phyloP scores from a whole-genome alignment of 2,329 filamentous ascomycete species.

The Aspergillus quadrilineatus region DNA sequence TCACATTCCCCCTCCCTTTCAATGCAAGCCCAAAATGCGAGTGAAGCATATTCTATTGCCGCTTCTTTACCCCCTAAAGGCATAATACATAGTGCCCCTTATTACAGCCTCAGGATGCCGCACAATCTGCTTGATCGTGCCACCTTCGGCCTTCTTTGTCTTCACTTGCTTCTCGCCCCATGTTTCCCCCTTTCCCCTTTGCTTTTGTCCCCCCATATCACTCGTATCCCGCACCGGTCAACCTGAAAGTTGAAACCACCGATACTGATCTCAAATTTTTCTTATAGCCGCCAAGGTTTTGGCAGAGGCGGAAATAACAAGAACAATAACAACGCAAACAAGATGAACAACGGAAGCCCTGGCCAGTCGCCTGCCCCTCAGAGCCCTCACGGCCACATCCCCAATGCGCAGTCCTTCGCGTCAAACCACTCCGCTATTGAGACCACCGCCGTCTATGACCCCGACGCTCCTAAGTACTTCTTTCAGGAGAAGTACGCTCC shows the following conservation, averaged over 20 bases:
- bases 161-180: neutral
- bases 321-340: constrained; percentile 39
- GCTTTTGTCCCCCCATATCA: neutral
- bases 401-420: constrained; percentile 42
- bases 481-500: constrained; percentile 61
- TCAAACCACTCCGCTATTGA: constrained; percentile 37
- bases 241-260: constrained; percentile 16
- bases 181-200: constrained; percentile 10
- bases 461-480: constrained; percentile 50
- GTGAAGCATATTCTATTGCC: constrained; percentile 11
- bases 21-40: constrained; percentile 12
- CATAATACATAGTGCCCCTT: constrained; percentile 10
- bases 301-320: constrained; percentile 42
- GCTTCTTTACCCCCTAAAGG: constrained; percentile 7
- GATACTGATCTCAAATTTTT: constrained; percentile 24
- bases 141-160: neutral
- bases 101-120: constrained; percentile 1
- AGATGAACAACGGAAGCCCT: constrained; percentile 38
- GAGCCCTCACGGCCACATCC: constrained; percentile 26
- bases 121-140: constrained; percentile 2
- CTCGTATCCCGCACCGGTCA: constrained; percentile 5
- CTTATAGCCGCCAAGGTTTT: constrained; percentile 49
- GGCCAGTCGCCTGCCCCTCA: constrained; percentile 31
- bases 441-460: constrained; percentile 38
- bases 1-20: constrained; percentile 16